Conservation (phyloP, 441 rosid species). For the Codiaeum variegatum region DNA sequence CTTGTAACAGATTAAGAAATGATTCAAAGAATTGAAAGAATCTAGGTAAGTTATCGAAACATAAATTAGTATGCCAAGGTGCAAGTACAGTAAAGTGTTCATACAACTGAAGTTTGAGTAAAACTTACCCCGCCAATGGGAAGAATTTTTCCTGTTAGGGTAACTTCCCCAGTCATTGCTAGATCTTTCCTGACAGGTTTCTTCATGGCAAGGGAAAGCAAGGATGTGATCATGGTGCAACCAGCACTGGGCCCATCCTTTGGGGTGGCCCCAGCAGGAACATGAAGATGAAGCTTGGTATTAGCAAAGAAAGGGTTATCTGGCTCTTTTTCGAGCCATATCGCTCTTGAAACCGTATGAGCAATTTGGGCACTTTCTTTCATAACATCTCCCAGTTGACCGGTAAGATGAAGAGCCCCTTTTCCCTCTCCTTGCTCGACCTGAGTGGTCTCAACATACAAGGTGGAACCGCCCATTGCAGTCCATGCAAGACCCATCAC, state of each 20-base stretch:
- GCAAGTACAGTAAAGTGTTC: not conserved
- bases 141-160: constrained; percentile 78
- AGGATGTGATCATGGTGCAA: constrained; percentile 87
- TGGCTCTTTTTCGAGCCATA: constrained; percentile 61
- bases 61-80: not conserved
- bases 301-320: constrained; percentile 60
- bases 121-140: constrained; percentile 89
- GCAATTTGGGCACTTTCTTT: constrained; percentile 96
- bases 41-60: not conserved
- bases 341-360: constrained; percentile 69
- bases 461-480: constrained; percentile 93
- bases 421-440: constrained; percentile 79
- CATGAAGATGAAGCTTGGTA: constrained; percentile 86
- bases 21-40: not conserved
- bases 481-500: constrained; percentile 99
- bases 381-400: constrained; percentile 95
- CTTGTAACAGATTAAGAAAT: not conserved
- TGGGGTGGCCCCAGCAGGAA: constrained; percentile 90
- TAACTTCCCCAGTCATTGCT: constrained; percentile 97
- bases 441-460: constrained; percentile 75
- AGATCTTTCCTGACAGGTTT: constrained; percentile 70
- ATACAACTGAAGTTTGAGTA: too few relatives aligned
- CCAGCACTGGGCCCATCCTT: constrained; percentile 99
- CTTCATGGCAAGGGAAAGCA: constrained; percentile 82
- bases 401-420: constrained; percentile 72